Evolutionary conservation across 805 yeast genomes (phyloP), one percentile per base, ranked within the genome.

Genomic region (Blastobotrys chiropterorum): DNA sequence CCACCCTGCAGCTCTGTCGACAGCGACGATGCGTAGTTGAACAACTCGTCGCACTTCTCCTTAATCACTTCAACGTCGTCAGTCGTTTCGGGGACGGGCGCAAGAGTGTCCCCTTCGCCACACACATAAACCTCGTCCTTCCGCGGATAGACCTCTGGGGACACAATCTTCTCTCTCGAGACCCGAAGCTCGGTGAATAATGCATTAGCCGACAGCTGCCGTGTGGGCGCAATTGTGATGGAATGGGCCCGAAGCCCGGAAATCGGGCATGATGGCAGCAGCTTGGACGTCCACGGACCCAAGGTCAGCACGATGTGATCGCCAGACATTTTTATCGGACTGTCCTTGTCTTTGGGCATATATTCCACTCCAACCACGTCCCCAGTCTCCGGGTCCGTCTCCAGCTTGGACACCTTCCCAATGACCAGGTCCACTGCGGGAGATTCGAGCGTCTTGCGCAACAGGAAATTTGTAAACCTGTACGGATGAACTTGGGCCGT

Each of bases 401-500:
- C 68, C 16, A 90, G 73, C 59, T 83, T 82, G 46, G 78, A 79
- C 26, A 88, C 97, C 67, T 87, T 86, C 26, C 97, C 99, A 53
- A 87, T 74, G 11, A 92, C 76, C 42, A 94, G 71, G 59, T 86
- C 94, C n/a, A 90, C 86, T 16, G 86, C 81, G 6, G 94, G 95
- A 1, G 85, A 72, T 58, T 85, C 89, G 59, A 86, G 79, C 47
- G 96, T 95, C 63, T 87, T 85, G 57, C 81, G 80, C 55, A 92
- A 70, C 8, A 92, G 73, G 64, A 79, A 86, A 50, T 85, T 85
- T n/a, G 98, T 92, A 69, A 94, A 90, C 64, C 85, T 85, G 70
- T 85, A 89, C 1, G 99, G 98, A 65, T 92, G 97, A 3, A 94
- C 96, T 69, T 94, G 98, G 0, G 97, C 98, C 0, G 97, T 92